Evolutionary conservation across 2,329 filamentous ascomycete species (phyloP).

Genomic region (Diaporthe longicolla): DNA sequence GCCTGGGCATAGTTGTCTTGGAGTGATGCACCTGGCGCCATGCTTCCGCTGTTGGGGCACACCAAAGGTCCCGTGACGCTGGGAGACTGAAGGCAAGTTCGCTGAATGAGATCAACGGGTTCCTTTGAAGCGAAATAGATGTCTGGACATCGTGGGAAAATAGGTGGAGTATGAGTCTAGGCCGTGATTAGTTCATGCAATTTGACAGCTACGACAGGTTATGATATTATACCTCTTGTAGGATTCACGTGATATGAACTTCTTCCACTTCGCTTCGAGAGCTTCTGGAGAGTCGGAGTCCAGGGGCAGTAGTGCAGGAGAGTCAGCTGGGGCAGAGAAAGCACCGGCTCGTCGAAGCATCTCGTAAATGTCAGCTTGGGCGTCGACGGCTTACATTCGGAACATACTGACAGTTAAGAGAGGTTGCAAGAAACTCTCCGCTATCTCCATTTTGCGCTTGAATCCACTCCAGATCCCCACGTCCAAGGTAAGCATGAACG

Average conservation of each 20-base stretch:
- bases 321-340: constrained; percentile 47
- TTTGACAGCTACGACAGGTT: neutral
- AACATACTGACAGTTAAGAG: constrained; percentile 58
- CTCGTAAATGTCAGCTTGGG: constrained; percentile 46
- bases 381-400: no score
- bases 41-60: constrained; percentile 46
- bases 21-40: constrained; percentile 48
- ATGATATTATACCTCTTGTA: constrained; percentile 46
- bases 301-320: constrained; percentile 43
- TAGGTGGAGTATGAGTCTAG: constrained; percentile 48
- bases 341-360: constrained; percentile 65
- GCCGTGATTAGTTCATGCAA: neutral
- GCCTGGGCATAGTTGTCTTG: constrained; percentile 43
- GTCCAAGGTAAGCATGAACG: constrained; percentile 63
- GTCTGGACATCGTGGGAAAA: constrained; percentile 48
- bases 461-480: constrained; percentile 72
- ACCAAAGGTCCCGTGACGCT: constrained; percentile 48
- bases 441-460: constrained; percentile 71
- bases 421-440: constrained; percentile 69
- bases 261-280: constrained; percentile 47
- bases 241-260: constrained; percentile 48
- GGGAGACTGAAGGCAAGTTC: constrained; percentile 48
- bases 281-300: constrained; percentile 45
- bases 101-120: constrained; percentile 46
- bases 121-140: constrained; percentile 47